A percentile compares a stretch with the other conserved stretches of the same genome.
phyloP scores from a whole-genome alignment of 768 basidiomycete genomes.

The Phlegmacium glaucopus region DNA sequence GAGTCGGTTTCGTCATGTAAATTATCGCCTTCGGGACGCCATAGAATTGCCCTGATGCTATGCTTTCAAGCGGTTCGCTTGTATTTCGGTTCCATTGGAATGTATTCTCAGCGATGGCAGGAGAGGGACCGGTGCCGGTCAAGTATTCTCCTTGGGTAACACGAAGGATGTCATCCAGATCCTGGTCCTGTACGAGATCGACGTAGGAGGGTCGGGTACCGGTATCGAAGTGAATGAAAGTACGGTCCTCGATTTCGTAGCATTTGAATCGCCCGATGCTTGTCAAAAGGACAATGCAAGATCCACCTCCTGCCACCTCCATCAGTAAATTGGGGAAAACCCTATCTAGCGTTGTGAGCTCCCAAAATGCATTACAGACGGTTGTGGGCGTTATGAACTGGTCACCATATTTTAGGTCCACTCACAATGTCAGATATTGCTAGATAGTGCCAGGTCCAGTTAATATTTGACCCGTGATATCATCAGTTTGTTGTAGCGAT shows the following conservation, averaged over 20 bases:
- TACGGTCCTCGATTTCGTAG: slow-evolving; percentile 8
- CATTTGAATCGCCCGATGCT: not conserved
- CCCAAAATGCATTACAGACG: too few relatives aligned
- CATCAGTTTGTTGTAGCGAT: too few relatives aligned
- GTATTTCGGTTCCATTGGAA: slow-evolving; percentile 2
- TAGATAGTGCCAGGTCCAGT: too few relatives aligned
- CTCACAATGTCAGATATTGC: too few relatives aligned
- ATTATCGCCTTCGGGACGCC: slow-evolving; percentile 7
- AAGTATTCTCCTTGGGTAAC: slow-evolving; percentile 8
- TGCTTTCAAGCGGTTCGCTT: not conserved
- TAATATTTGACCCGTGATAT: too few relatives aligned
- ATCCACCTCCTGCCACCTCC: not conserved
- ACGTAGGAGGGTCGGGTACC: slow-evolving; percentile 6
- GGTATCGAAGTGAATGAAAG: slow-evolving; percentile 10
- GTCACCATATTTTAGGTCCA: too few relatives aligned
- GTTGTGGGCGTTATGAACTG: too few relatives aligned
- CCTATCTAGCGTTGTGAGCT: too few relatives aligned
- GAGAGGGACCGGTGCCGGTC: not conserved
- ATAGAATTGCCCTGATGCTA: slow-evolving; percentile 5
- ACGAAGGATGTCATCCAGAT: slow-evolving; percentile 7
- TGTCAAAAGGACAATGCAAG: slow-evolving; percentile 1
- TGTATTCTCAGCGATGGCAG: not conserved
- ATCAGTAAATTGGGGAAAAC: too few relatives aligned
- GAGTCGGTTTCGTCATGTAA: slow-evolving; percentile 5
- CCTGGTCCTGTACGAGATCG: slow-evolving; percentile 4